Evolutionary conservation across 2,329 filamentous ascomycete species (phyloP), one percentile per base, ranked within the genome.

Genomic region (Calcarisporium arbuscula): DNA sequence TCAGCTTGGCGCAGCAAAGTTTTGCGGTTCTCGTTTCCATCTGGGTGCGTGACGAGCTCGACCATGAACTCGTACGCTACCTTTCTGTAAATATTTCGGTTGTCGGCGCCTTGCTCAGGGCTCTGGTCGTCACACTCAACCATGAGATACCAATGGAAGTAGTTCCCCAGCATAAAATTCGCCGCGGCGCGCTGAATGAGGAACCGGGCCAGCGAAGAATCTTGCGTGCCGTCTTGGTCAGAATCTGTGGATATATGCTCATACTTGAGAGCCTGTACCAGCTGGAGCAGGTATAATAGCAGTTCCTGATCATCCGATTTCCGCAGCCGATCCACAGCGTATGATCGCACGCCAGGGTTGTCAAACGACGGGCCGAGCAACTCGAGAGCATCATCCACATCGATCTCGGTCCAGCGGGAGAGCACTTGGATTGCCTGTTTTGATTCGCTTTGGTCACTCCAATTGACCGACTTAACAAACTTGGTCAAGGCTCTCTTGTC

Each of bases 141-240:
- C 80, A 95, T 95, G 3, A 98, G 71, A 58, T 96, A 98, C 92
- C 92, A 98, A 57, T 95, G 86, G 35, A 98, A 77, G 61, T 94
- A 95, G 55, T 94, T 98, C 19, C 90, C 92, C 2, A 98, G 72
- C 40, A 84, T 82, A 51, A 95, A 85, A 52, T 94, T 96, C 42
- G 82, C 79, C 11, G 85, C 83, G 4, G 92, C 94, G 22, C 92
- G 77, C 2, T 84, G 78, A 36, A 98, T 92, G 4, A 98, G 69
- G 53, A 98, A 98, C 17, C 77, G 78, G 3, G 89, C 90, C 6
- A 98, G 67, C 0, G 89, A 95, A 0, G 89, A 95, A 49, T 92
- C 83, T 30, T 77, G 72, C 0, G 72, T 67, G 27, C 71, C 68
- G 44, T 86, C 77, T 38, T 75, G 65, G 4, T 52, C 46, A 7